Base-by-base conservation (phyloP, 2,329 filamentous ascomycete genomes). In the Didymella lethalis region DNA sequence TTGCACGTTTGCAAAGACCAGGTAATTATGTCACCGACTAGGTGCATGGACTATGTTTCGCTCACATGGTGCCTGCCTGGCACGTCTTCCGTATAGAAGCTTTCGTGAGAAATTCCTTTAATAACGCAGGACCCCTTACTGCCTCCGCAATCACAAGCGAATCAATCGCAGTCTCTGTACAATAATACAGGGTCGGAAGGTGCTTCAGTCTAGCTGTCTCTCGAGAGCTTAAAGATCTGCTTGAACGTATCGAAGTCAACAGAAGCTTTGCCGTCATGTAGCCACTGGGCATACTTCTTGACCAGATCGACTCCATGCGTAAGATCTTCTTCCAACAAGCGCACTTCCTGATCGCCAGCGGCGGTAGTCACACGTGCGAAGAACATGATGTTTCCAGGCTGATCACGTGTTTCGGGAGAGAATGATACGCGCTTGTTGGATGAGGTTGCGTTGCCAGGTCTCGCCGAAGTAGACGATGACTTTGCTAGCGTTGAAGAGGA, bases 241-340 rank as follows among this genome's bases (percentile, higher is more conserved):
- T 43, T 52, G 48, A 65, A 65, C 23, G 53, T 49, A 12, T 63
- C 50, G 48, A 66, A 64, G 1, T 55, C 43, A n/a, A 64, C 26
- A 23, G 51, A 12, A 3, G 48, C 16, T 7, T 41, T 44, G 18
- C 46, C 61, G 23, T 43, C 47, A 29, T 48, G 31, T 31, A 55
- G 34, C 57, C 58, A 67, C 14, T 53, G 45, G 7, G 50, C 58
- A n/a, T 67, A 67, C 11, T 49, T 36, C 38, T 63, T 44, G 36
- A 64, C 48, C 8, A 59, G 36, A 16, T 32, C 32, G 7, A 56
- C 32, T 16, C 54, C 52, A 36, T 53, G 48, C 2, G 28, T 54
- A 12, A 65, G 54, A 3, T 51, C 52, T 14, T 49, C 46, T 11
- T 50, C 18, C 14, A 48, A 12, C 29, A 67, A 25, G 2, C 44